Percentiles rank a stretch among this genome's conserved stretches.
Evolutionary conservation across 208 protist genomes (phyloP).

Genomic region (Trypanosomatidae sp.): DNA sequence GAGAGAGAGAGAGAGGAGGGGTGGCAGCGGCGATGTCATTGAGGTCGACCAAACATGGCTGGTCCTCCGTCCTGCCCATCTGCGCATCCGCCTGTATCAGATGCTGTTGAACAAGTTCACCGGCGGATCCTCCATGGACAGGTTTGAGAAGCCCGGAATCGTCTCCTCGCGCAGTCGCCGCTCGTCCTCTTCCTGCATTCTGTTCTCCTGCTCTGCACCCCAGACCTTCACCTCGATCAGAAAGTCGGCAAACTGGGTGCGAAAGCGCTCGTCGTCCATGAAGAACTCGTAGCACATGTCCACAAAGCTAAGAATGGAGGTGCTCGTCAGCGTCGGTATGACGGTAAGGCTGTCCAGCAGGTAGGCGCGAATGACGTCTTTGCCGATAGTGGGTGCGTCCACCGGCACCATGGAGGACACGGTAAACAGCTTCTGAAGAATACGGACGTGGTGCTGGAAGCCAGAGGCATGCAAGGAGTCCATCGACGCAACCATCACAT

Average conservation of each 20-base stretch:
- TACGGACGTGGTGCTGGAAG: constrained; percentile 70
- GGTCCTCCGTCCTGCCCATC: background rate
- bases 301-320: constrained; percentile 58
- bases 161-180: constrained; percentile 44
- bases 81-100: constrained; percentile 3
- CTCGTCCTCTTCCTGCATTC: constrained; percentile 69
- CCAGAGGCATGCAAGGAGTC: constrained; percentile 84
- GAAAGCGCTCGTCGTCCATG: constrained; percentile 42
- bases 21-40: background rate
- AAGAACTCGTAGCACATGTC: constrained; percentile 47
- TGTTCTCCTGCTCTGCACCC: constrained; percentile 87
- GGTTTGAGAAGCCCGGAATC: constrained; percentile 52
- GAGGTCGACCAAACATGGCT: background rate
- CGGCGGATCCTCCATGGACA: constrained; percentile 20
- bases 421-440: constrained; percentile 73
- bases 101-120: constrained; percentile 4
- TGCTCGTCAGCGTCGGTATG: constrained; percentile 65
- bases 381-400: constrained; percentile 52
- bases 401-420: constrained; percentile 62
- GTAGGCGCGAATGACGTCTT: constrained; percentile 50
- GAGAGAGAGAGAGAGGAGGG: background rate
- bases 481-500: constrained; percentile 80
- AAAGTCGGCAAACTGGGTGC: constrained; percentile 70
- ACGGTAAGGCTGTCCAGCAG: constrained; percentile 51
- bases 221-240: constrained; percentile 85